A percentile compares a stretch with the other conserved stretches of the same genome.
These are phyloP conservation scores for Aspergillus luchuensis DNA, from an alignment of 2,329 filamentous ascomycete species.

Conservation along the genomic window DNA sequence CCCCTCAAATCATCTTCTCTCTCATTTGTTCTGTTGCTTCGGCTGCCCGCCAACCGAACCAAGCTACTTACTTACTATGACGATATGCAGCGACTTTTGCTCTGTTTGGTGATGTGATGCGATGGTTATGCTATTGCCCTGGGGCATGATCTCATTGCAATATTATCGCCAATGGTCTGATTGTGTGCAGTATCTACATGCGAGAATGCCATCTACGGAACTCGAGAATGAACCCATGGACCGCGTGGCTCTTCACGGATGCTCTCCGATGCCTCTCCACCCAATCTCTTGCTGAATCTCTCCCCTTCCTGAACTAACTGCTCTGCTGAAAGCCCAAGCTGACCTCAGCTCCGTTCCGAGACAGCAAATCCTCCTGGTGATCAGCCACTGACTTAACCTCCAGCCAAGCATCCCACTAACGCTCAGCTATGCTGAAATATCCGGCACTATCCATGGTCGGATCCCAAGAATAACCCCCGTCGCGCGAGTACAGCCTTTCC, in stretches of 20 bases:
- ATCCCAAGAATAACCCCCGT: neutral
- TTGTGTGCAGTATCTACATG: too few species aligned
- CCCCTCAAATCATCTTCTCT: neutral
- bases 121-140: neutral
- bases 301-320: neutral
- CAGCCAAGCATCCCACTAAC: conserved; percentile 5
- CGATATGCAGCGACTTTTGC: neutral
- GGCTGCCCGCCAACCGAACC: neutral
- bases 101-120: neutral
- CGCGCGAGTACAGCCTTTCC: neutral
- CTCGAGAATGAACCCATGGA: neutral
- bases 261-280: neutral
- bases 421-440: conserved; percentile 1
- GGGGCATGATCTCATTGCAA: neutral
- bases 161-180: too few species aligned
- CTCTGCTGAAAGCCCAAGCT: neutral
- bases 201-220: too few species aligned
- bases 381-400: conserved; percentile 4
- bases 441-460: conserved; percentile 1
- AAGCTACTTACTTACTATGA: neutral
- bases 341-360: neutral
- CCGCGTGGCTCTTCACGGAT: neutral
- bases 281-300: neutral
- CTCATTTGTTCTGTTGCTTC: neutral
- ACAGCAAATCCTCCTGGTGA: neutral